Evolutionary conservation across 441 rosid genomes (phyloP), one percentile per base, ranked within the genome.

Genomic region (Rhodomyrtus psidioides): DNA sequence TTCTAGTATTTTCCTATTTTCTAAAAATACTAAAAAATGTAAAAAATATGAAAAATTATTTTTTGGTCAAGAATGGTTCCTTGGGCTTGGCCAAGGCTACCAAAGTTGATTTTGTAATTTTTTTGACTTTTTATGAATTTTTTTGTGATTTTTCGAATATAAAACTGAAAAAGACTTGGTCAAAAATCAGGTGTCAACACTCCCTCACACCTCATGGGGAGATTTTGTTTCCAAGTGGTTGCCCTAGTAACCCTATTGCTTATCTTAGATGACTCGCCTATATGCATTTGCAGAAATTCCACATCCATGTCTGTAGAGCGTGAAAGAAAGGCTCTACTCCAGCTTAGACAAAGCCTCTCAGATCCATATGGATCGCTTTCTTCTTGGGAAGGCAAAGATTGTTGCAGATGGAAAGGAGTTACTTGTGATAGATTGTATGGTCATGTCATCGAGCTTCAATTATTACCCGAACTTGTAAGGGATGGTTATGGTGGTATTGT

Each of bases 311-410:
- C 39, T 12, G 16, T 28, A 60, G 34, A 28, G 5, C 23, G 28
- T 15, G 74, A 28, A 60, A 28, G 6, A 60, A 39, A 60, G 34
- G 74, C 74, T 60, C 34, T 60, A 9, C 23, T 60, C 23, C 74
- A 60, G 1, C 42, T 60, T 28, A 60, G 23, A 28, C 23, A 0
- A 60, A 60, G 5, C 6, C 74, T 60, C 42, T 60, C 39, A 15
- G 74, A 28, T 5, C 42, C 74, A 60, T 28, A 1, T 28, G 21
- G 1, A 34, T 60, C 8, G 55, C 89, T 89, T 34, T 74, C 84
- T 56, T 86, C 88, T 28, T 89, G 87, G 91, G 56, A 28, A 9
- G 79, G 46, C 8, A 39, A 24, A 26, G 88, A 87, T 24, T 88
- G 86, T 55, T 88, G 87, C 83, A 3, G 42, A 59, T 85, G 87